A percentile compares a stretch with the other conserved stretches of the same genome.
These are phyloP conservation scores for Alternaria sp. DNA, from an alignment of 2,329 filamentous ascomycete genomes.

Conservation along the genomic window DNA sequence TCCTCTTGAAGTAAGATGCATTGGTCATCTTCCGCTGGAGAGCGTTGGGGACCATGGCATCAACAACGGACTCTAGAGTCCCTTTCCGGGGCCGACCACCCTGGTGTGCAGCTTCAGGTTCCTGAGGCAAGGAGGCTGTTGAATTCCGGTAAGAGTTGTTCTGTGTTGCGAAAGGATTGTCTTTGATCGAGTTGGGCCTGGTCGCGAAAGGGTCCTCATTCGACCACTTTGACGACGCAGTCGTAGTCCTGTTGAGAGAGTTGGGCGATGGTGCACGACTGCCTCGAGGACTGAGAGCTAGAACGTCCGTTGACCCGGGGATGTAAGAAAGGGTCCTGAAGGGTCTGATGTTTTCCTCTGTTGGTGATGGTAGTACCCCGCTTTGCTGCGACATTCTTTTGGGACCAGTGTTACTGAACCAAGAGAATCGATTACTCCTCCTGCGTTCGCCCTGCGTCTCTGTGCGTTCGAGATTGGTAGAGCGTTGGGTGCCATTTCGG, in stretches of 20 bases:
- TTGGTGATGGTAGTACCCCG: background rate
- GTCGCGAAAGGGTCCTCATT: slow-evolving; percentile 21
- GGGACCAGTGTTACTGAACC: background rate
- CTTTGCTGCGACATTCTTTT: slow-evolving; percentile 1
- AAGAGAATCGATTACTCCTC: slow-evolving; percentile 5
- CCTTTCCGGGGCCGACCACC: slow-evolving; percentile 13
- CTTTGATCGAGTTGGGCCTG: slow-evolving; percentile 13
- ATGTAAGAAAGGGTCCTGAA: slow-evolving; percentile 8
- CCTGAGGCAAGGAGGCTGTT: background rate
- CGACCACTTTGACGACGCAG: slow-evolving; percentile 4
- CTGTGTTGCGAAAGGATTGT: slow-evolving; percentile 10
- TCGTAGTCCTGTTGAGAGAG: background rate
- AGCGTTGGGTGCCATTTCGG: slow-evolving; percentile 9
- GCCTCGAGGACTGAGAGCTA: slow-evolving; percentile 3
- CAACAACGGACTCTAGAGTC: slow-evolving; percentile 24
- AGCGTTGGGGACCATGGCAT: slow-evolving; percentile 22
- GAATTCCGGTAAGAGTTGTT: slow-evolving; percentile 5
- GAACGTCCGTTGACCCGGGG: slow-evolving; percentile 1
- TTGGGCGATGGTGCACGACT: slow-evolving; percentile 10
- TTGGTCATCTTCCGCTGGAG: slow-evolving; percentile 26
- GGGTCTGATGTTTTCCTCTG: background rate
- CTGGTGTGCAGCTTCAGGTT: slow-evolving; percentile 15
- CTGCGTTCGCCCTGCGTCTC: slow-evolving; percentile 5
- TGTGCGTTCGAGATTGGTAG: slow-evolving; percentile 8
- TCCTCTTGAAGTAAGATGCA: slow-evolving; percentile 19